Percentiles rank a stretch among this genome's conserved stretches.
Conservation (phyloP, 352 stramenopile species). For the Pythium guiyangense region DNA sequence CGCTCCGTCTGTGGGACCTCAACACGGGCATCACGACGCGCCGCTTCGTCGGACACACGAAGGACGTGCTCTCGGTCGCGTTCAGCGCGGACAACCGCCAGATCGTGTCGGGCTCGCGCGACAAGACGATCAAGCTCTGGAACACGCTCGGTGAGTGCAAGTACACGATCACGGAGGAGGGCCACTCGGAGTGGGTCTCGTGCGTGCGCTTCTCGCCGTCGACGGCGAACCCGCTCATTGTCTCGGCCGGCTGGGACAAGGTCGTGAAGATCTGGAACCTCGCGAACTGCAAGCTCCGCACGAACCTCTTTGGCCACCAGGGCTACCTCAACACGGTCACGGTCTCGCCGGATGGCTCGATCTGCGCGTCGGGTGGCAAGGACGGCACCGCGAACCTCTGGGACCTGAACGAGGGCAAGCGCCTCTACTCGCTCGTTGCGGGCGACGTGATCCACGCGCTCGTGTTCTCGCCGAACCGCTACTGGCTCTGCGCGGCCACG, state of each 20-base stretch:
- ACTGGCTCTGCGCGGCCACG: conserved; percentile 99
- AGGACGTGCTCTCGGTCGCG: conserved; percentile 99
- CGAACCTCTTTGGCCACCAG: conserved; percentile 98
- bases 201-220: conserved; percentile 99
- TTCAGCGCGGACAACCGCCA: conserved; percentile 99
- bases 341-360: conserved; percentile 98
- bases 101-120: conserved; percentile 98
- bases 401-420: conserved; percentile 99
- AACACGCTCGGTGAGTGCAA: conserved; percentile 99
- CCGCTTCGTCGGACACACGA: conserved; percentile 99
- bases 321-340: conserved; percentile 99
- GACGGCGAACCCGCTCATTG: conserved; percentile 95
- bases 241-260: conserved; percentile 99
- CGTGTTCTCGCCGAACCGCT: conserved; percentile 99
- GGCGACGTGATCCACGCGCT: conserved; percentile 96
- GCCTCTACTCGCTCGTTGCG: conserved; percentile 98
- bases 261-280: conserved; percentile 99
- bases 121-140: conserved; percentile 99
- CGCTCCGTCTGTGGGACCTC: conserved; percentile 99
- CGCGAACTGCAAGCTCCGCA: conserved; percentile 99
- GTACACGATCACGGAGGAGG: conserved; percentile 98
- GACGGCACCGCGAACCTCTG: conserved; percentile 99
- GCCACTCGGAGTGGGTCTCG: conserved; percentile 99
- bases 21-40: conserved; percentile 98
- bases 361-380: conserved; percentile 99